Percentiles rank a stretch among this genome's conserved stretches.
Evolutionary conservation across 1,139 yeast genomes (phyloP).

Genomic region (Taphrina wiesneri): DNA sequence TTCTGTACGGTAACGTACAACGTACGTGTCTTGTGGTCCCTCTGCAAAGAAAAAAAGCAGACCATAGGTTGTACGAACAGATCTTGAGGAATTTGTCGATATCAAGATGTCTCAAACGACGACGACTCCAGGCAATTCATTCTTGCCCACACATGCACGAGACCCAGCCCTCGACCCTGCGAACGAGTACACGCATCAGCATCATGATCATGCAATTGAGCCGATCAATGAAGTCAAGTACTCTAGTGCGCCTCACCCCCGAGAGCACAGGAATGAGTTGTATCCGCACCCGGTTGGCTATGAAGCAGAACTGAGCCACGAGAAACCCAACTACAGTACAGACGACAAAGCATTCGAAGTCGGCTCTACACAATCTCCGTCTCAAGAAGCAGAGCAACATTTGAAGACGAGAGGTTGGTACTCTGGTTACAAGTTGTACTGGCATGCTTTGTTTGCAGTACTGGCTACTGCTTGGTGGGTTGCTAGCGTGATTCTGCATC

Average conservation of each 20-base stretch:
- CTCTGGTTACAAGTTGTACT: slow-evolving; percentile 24
- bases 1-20: too few relatives aligned
- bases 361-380: slow-evolving; percentile 15
- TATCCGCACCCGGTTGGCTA: slow-evolving; percentile 6
- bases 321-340: background rate
- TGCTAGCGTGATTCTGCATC: slow-evolving; percentile 54
- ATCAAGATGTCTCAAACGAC: slow-evolving; percentile 14
- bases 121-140: slow-evolving; percentile 25
- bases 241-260: slow-evolving; percentile 21
- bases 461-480: slow-evolving; percentile 72
- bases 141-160: slow-evolving; percentile 24
- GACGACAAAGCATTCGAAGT: slow-evolving; percentile 16
- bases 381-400: slow-evolving; percentile 2
- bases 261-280: slow-evolving; percentile 9
- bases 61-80: too few relatives aligned
- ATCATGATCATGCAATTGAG: slow-evolving; percentile 24
- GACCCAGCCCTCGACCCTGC: slow-evolving; percentile 30
- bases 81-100: too few relatives aligned
- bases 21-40: too few relatives aligned
- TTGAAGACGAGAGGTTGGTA: slow-evolving; percentile 24
- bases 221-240: slow-evolving; percentile 23
- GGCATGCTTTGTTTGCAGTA: slow-evolving; percentile 40
- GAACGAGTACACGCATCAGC: slow-evolving; percentile 22
- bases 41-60: too few relatives aligned
- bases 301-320: background rate